phyloP scores from a whole-genome alignment of 306 rosid genomes.

The Lupinus albus region DNA sequence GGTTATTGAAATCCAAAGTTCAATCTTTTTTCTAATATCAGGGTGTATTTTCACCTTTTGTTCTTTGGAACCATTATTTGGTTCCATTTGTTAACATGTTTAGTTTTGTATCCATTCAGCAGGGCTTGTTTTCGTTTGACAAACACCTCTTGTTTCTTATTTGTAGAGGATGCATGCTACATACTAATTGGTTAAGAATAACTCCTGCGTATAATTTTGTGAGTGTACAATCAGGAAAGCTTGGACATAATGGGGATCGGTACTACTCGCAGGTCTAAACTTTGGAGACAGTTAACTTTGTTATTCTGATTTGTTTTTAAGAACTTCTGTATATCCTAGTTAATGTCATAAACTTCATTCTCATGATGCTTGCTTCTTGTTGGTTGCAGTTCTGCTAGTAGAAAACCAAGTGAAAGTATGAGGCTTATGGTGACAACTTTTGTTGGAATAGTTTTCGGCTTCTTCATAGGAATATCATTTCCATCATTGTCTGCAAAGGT shows the following conservation, averaged over 20 bases:
- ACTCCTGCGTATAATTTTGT: conserved; percentile 48
- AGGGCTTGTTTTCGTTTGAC: conserved; percentile 47
- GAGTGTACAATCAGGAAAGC: conserved; percentile 48
- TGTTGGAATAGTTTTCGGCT: conserved; percentile 82
- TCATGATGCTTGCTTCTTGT: conserved; percentile 42
- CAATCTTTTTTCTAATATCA: background rate
- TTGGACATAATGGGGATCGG: conserved; percentile 75
- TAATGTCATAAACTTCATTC: conserved; percentile 22
- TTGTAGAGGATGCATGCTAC: conserved; percentile 44
- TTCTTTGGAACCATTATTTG: conserved; percentile 32
- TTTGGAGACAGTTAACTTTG: conserved; percentile 33
- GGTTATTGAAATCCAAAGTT: conserved; percentile 15
- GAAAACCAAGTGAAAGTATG: conserved; percentile 87
- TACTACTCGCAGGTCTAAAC: conserved; percentile 73
- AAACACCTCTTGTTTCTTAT: conserved; percentile 35
- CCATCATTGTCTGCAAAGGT: conserved; percentile 87
- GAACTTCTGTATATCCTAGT: conserved; percentile 27
- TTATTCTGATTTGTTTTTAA: conserved; percentile 14
- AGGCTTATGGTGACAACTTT: conserved; percentile 80
- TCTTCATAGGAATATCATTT: conserved; percentile 85
- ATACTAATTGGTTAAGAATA: conserved; percentile 48
- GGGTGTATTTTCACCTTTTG: conserved; percentile 28
- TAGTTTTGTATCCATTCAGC: conserved; percentile 40
- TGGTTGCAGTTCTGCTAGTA: conserved; percentile 64
- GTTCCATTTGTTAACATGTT: conserved; percentile 41